A percentile compares a stretch with the other conserved stretches of the same genome.
These are phyloP conservation scores for Acacia concinna DNA, from an alignment of 331 rosid species.

Conservation along the genomic window DNA sequence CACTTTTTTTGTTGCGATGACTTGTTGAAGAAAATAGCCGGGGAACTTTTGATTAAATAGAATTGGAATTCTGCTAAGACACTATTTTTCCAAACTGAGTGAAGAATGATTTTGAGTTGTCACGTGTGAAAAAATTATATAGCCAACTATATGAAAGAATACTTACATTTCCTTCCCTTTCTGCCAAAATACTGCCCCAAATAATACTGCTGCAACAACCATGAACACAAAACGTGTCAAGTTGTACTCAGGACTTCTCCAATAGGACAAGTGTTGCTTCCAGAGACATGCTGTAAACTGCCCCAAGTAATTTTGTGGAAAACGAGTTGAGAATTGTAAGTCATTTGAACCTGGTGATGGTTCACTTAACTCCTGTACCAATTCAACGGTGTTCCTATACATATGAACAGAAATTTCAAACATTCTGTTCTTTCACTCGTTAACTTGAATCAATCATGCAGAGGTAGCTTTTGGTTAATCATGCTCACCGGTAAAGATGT, in stretches of 20 bases:
- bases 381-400: slow-evolving; percentile 55
- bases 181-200: slow-evolving; percentile 82
- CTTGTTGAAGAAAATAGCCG: not conserved
- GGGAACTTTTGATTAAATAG: not conserved
- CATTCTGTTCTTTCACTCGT: slow-evolving; percentile 12
- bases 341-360: slow-evolving; percentile 59
- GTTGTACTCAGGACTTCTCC: slow-evolving; percentile 93
- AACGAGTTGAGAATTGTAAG: slow-evolving; percentile 63
- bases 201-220: slow-evolving; percentile 57
- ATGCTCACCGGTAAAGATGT: slow-evolving; percentile 54
- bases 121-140: slow-evolving; percentile 10
- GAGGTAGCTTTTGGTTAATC: slow-evolving; percentile 27
- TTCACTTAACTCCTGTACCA: slow-evolving; percentile 62
- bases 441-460: slow-evolving; percentile 24
- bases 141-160: slow-evolving; percentile 10
- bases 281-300: slow-evolving; percentile 89
- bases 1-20: slow-evolving; percentile 2
- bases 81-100: slow-evolving; percentile 6
- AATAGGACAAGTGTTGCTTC: slow-evolving; percentile 87
- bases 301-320: slow-evolving; percentile 62
- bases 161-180: slow-evolving; percentile 73
- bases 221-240: slow-evolving; percentile 59
- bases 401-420: slow-evolving; percentile 29
- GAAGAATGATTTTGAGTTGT: slow-evolving; percentile 7
- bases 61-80: not conserved